These are phyloP conservation scores for Yamagishiella unicocca DNA, from an alignment of 139 green algal genomes.

Conservation along the genomic window DNA sequence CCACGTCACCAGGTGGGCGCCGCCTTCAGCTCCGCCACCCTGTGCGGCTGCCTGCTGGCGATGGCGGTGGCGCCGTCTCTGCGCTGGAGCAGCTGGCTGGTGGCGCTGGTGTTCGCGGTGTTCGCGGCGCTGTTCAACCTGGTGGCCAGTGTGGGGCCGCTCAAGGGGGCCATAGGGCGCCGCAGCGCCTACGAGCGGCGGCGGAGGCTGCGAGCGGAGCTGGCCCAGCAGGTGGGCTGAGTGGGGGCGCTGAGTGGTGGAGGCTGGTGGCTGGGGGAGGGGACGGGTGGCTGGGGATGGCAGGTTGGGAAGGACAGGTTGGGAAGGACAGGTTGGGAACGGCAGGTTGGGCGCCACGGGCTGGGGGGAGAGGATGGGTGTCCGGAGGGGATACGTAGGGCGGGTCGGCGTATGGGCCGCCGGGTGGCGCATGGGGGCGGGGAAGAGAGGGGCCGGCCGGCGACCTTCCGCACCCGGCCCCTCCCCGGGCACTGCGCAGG, in stretches of 20 bases:
- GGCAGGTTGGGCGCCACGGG: too few species aligned
- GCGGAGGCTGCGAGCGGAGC: slow-evolving; percentile 12
- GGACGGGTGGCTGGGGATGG: too few species aligned
- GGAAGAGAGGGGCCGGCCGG: too few species aligned
- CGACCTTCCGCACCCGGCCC: background rate
- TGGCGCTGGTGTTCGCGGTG: slow-evolving; percentile 7
- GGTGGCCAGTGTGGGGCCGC: slow-evolving; percentile 6
- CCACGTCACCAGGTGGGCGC: slow-evolving; percentile 34
- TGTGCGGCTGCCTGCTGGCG: slow-evolving; percentile 22
- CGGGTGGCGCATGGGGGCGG: too few species aligned
- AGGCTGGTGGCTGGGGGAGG: background rate
- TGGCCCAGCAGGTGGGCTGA: slow-evolving; percentile 31
- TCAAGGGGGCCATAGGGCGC: background rate
- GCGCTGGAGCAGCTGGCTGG: slow-evolving; percentile 14
- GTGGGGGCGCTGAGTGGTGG: background rate
- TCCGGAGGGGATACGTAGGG: too few species aligned
- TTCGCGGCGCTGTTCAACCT: background rate
- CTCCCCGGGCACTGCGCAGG: background rate
- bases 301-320: too few species aligned
- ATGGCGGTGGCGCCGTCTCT: slow-evolving; percentile 6
- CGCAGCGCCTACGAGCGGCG: slow-evolving; percentile 34
- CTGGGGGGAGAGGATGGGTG: too few species aligned
- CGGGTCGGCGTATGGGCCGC: too few species aligned
- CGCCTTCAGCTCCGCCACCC: background rate
- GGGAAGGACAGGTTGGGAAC: too few species aligned